Evolutionary conservation across 169 alveolate species (phyloP).

Genomic region (Plasmodium malariae): DNA sequence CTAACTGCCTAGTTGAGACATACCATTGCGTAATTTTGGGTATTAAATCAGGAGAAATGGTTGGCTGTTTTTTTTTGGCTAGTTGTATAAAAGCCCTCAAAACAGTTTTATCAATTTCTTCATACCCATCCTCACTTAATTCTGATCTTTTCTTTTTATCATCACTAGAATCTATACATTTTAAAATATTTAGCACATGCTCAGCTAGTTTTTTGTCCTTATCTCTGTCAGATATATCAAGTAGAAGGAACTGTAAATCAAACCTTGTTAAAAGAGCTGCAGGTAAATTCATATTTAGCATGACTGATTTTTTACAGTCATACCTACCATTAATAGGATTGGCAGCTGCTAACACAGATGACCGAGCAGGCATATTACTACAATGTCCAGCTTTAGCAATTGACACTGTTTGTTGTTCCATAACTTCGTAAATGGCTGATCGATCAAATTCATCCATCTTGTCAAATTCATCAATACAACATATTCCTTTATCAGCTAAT

Average conservation of each 20-base stretch:
- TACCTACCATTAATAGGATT: slow-evolving; percentile 98
- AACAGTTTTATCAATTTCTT: slow-evolving; percentile 84
- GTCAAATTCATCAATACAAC: slow-evolving; percentile 99
- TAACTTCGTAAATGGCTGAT: slow-evolving; percentile 98
- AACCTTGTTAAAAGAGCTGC: slow-evolving; percentile 97
- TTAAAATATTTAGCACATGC: slow-evolving; percentile 94
- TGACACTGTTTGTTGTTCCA: slow-evolving; percentile 98
- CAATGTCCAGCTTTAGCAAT: slow-evolving; percentile 98
- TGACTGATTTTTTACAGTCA: slow-evolving; percentile 91
- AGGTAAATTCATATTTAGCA: slow-evolving; percentile 96
- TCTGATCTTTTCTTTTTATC: slow-evolving; percentile 69
- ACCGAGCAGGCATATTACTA: slow-evolving; percentile 84
- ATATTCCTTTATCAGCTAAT: slow-evolving; percentile 97
- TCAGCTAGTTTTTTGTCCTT: slow-evolving; percentile 93
- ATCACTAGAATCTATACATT: slow-evolving; percentile 83
- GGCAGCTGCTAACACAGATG: slow-evolving; percentile 98
- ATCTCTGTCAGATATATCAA: slow-evolving; percentile 91
- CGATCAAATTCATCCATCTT: slow-evolving; percentile 98
- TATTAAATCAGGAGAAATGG: slow-evolving; percentile 79
- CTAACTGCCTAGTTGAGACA: slow-evolving; percentile 82
- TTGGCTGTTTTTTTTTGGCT: slow-evolving; percentile 90
- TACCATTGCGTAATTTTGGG: slow-evolving; percentile 85
- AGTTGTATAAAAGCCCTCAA: slow-evolving; percentile 92
- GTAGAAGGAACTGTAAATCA: slow-evolving; percentile 93
- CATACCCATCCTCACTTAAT: slow-evolving; percentile 60